Evolutionary conservation across 148 eudicot genomes (phyloP), one percentile per base, ranked within the genome.

Genomic region (Hydrangea macrophylla): DNA sequence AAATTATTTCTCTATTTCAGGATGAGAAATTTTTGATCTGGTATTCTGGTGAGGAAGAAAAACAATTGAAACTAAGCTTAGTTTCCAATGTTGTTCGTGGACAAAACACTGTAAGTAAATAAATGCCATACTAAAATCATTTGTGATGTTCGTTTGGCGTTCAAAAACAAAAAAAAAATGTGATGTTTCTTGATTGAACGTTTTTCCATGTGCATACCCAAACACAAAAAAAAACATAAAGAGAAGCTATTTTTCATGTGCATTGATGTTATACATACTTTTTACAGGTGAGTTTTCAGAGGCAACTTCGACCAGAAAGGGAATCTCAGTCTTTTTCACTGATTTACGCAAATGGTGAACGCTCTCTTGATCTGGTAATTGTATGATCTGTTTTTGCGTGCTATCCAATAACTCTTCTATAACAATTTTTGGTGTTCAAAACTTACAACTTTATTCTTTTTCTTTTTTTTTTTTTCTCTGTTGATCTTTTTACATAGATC

Each of bases 1-100:
- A 30, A 23, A 35, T 13, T 26, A 2, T 4, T 63, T 55, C 7
- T 58, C 31, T 55, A 33, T 64, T 73, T 65, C 75, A 80, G 83
- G 83, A 80, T 65, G 83, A 80, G 69, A 80, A 73, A 56, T 60
- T 65, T 56, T 57, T 80, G 61, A 80, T 80, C 20, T 80, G 83
- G 83, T 75, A 76, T 53, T 76, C 83, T 42, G 83, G 83, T 36
- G 64, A 69, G 69, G 78, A 76, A 65, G 83, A 80, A 69, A 65
- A 63, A 42, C 78, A 80, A 36, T 32, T 80, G 65, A 70, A 60
- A 61, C 51, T 80, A 60, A 73, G 75, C 55, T 80, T 80, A 40
- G 67, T 73, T 25, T 64, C 74, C 25, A 73, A 51, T 62, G 51
- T 76, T 45, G 51, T 73, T 10, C 80, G 65, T 33, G 83, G 83